Conservation (phyloP, 352 stramenopile genomes). For the Blastocystis sp. region DNA sequence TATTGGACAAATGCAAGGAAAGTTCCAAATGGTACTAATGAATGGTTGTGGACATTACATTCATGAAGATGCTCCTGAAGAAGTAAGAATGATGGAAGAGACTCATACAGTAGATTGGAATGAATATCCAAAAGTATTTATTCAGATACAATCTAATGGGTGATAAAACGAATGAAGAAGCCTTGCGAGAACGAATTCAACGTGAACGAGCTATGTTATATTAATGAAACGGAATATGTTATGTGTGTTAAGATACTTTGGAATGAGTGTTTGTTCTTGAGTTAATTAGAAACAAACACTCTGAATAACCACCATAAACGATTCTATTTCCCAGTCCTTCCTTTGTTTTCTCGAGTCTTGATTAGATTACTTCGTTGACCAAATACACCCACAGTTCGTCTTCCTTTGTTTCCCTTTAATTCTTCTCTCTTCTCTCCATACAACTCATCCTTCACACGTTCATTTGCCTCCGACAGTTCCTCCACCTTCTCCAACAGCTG, state of each 20-base stretch:
- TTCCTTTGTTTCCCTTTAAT: too few species aligned
- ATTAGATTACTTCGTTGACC: background rate
- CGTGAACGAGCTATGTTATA: slow-evolving; percentile 33
- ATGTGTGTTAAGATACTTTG: background rate
- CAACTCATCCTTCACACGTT: slow-evolving; percentile 23
- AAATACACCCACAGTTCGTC: background rate
- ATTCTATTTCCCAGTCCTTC: too few species aligned
- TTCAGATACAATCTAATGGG: background rate
- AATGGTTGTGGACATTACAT: slow-evolving; percentile 70
- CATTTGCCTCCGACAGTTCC: slow-evolving; percentile 34
- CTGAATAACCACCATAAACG: too few species aligned
- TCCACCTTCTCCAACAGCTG: slow-evolving; percentile 47
- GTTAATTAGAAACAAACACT: background rate
- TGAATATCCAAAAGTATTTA: background rate
- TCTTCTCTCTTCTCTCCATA: background rate
- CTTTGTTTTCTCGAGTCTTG: background rate
- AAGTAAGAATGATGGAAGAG: background rate
- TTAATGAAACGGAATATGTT: background rate
- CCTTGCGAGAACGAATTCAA: background rate
- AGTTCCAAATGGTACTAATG: slow-evolving; percentile 77
- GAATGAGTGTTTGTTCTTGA: background rate
- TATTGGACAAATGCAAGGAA: slow-evolving; percentile 80
- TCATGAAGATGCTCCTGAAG: slow-evolving; percentile 28
- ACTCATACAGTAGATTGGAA: background rate
- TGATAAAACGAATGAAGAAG: background rate